Evolutionary conservation across 2,329 filamentous ascomycete genomes (phyloP), one percentile per base, ranked within the genome.

Genomic region (Xylariales sp.): DNA sequence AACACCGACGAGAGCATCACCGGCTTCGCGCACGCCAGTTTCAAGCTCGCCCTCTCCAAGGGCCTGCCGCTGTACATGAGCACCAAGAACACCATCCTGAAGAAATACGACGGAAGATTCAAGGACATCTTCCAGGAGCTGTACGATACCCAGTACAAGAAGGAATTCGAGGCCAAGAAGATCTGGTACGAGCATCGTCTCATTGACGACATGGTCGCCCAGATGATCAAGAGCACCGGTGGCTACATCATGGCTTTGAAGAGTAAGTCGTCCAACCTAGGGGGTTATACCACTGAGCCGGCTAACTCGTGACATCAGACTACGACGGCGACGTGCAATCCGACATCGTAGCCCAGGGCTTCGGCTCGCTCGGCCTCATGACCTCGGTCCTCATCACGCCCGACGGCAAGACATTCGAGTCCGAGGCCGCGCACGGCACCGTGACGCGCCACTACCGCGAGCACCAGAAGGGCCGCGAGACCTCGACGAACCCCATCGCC

Each of bases 131-230:
- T 99, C 90, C 93, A 99, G 87, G 92, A 97, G 78, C 89, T 98
- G 77, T 99, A 95, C 83, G 93, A 98, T 71, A 87, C 86, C 67
- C 84, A 91, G 76, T 99, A 98, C 87, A 91, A 92, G 87, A 87
- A 89, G 80, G 88, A 93, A 52, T 98, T 98, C 76, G 94, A 97
- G 80, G 91, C 90, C 78, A 93, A 94, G 86, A 89, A 89, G 71
- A 97, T 98, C 84, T 98, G 96, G 96, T 98, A 99, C 81, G 96
- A 99, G 90, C 96, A 99, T 85, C 92, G 96, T 78, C 87, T 99
- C 75, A 98, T 99, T 79, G 96, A 99, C 83, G 96, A 99, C 84
- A 98, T 99, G 96, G 96, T 99, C 72, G 96, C 96, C 57, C 96
- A 99, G 88, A 99, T 99, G 96, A 92, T 99, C 87, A 99, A 99